Evolutionary conservation across 164 flowering plant species (phyloP).

Genomic region (Stephania cephalantha): DNA sequence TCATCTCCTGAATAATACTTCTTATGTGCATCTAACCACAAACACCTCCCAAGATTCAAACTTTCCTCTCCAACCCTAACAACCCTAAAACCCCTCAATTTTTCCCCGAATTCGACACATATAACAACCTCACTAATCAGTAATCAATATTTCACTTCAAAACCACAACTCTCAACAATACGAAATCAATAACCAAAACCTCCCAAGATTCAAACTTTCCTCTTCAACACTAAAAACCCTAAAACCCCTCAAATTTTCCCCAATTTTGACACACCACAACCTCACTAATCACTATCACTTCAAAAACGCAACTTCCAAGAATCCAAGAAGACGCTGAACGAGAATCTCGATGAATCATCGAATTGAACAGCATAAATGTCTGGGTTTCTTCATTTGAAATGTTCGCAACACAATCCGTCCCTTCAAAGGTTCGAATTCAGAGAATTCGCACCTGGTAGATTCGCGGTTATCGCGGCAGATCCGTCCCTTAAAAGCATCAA

Average conservation of each 20-base stretch:
- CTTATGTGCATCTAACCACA: conserved; percentile 20
- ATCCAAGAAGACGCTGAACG: neutral
- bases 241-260: neutral
- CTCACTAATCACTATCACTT: neutral
- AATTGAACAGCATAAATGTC: neutral
- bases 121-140: neutral
- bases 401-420: neutral
- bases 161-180: neutral
- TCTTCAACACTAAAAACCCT: neutral
- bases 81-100: conserved; percentile 1
- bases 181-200: neutral
- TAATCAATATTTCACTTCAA: neutral
- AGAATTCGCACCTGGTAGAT: neutral
- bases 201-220: neutral
- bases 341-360: neutral
- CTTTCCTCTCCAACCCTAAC: neutral
- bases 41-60: neutral
- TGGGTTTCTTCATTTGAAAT: neutral
- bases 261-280: neutral
- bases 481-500: conserved; percentile 10
- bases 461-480: neutral
- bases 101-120: neutral
- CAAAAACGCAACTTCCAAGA: too few relatives aligned
- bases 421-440: neutral
- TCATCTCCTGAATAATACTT: conserved; percentile 49